Evolutionary conservation across 2,329 filamentous ascomycete species (phyloP).

Genomic region (Trichophyton equinum): DNA sequence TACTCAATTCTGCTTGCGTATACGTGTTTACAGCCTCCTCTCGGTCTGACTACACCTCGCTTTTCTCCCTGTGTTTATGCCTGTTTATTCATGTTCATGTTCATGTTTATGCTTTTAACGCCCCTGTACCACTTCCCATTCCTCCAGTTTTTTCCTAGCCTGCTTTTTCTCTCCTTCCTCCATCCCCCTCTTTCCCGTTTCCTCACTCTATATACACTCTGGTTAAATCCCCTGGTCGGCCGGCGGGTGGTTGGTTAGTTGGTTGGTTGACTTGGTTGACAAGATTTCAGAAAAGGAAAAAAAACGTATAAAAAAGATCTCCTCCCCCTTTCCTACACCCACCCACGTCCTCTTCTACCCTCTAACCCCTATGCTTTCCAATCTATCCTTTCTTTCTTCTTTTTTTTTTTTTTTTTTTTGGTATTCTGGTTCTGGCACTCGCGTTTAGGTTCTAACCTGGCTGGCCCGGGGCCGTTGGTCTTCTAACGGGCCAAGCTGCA

Average conservation of each 20-base stretch:
- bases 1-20: not conserved
- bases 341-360: not conserved
- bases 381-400: not conserved
- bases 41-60: not conserved
- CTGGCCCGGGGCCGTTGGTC: not conserved
- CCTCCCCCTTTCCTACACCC: not conserved
- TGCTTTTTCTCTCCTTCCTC: not conserved
- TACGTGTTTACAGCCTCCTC: not conserved
- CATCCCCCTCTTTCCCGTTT: not conserved
- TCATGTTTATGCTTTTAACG: conserved; percentile 1
- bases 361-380: not conserved
- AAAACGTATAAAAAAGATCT: not conserved
- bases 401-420: not conserved
- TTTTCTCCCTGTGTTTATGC: not conserved
- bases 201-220: not conserved
- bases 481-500: too few relatives aligned
- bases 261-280: not conserved
- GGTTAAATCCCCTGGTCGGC: not conserved
- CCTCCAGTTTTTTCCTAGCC: not conserved
- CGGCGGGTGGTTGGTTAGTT: not conserved
- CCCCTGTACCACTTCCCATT: not conserved
- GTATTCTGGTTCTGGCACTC: not conserved
- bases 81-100: not conserved
- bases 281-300: not conserved
- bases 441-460: not conserved